Base-by-base conservation (phyloP, 306 rosid genomes). In the Begonia masoniana region DNA sequence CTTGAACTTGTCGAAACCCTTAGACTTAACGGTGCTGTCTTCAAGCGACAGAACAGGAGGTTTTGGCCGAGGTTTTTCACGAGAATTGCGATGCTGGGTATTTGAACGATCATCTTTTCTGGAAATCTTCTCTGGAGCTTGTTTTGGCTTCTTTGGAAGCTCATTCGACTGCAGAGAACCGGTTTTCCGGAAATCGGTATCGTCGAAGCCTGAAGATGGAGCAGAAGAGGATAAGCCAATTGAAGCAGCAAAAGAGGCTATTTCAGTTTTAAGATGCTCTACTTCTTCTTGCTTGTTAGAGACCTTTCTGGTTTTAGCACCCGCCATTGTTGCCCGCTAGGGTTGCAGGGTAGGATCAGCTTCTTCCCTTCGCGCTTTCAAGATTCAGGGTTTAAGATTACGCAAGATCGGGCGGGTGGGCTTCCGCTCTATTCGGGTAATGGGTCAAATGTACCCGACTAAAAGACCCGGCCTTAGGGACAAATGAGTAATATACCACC, bases 161-260 rank as follows among this genome's bases (percentile, higher is more conserved):
- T 77, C 82, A 10, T 45, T 71, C 19, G 69, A 60, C 66, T 67
- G 57, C 45, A 62, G 54, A 54, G 63, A 41, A 17, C 66, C 80
- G 15, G 68, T 60, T 57, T 73, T 83, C 51, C 88, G 94, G 59
- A 91, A 91, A 72, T 91, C 99, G 26, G 66, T 77, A 69, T 91
- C 99, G 53, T 86, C 86, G 78, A 92, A 92, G 52, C 95, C 99
- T 4, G 92, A 85, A 31, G 85, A 54, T 23, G 93, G 62, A 12
- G 56, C 57, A 11, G 93, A 75, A 52, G 83, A 59, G 6, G 93
- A 65, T 13, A 92, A 62, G 9, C 99, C 96, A 7, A 91, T 84
- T 0, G 84, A 77, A 21, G 96, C 81, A 54, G 99, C 96, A 39
- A 81, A 91, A 2, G 92, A 78, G 13, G 96, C 99, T 0, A 86